Evolutionary conservation across 225 moss, liverwort and hornwort genomes (phyloP).

Genomic region (Rhytidiadelphus loreus): DNA sequence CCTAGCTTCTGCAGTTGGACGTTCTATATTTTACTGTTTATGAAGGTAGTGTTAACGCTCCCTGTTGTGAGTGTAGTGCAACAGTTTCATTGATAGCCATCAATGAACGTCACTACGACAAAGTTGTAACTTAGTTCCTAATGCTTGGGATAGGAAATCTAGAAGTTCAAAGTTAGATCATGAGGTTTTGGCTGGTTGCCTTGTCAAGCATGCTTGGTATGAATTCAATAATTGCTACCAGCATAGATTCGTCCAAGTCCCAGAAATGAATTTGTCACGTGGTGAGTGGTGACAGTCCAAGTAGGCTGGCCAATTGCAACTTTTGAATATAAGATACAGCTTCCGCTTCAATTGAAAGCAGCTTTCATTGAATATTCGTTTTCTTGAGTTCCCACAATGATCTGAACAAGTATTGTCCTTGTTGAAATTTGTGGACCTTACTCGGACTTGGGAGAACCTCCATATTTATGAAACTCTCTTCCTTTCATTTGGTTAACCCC

Average conservation of each 20-base stretch:
- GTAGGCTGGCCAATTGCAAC: background rate
- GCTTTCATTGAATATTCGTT: background rate
- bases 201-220: background rate
- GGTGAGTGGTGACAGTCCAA: background rate
- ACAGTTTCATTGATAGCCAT: background rate
- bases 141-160: background rate
- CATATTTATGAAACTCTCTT: too few relatives aligned
- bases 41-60: background rate
- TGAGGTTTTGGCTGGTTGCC: background rate
- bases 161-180: background rate
- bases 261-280: background rate
- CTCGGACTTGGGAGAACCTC: too few relatives aligned
- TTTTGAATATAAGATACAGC: background rate
- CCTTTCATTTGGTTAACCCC: too few relatives aligned
- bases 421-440: background rate
- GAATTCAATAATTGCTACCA: background rate
- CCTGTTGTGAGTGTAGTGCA: background rate
- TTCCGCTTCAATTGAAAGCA: background rate
- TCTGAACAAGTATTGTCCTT: background rate
- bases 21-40: background rate
- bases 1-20: background rate
- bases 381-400: background rate
- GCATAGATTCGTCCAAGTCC: background rate
- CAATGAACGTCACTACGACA: background rate
- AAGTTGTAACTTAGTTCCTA: background rate